These are phyloP conservation scores for Cylindricascospora bacillispora DNA, from an alignment of 1,139 yeast genomes.

Conservation along the genomic window DNA sequence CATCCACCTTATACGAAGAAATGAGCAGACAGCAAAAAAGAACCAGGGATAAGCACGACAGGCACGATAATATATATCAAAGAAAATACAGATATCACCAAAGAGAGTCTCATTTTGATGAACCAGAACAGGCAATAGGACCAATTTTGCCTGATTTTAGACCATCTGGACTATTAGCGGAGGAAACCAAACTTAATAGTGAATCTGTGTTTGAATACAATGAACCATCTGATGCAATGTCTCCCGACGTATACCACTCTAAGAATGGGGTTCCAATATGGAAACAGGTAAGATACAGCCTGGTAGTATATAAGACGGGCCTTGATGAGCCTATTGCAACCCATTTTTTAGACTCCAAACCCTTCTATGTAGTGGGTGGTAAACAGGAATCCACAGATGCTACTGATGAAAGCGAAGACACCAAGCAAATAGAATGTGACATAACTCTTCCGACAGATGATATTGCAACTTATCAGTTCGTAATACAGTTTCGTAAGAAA, in stretches of 20 bases:
- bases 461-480: slow-evolving; percentile 46
- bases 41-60: too few species aligned
- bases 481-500: slow-evolving; percentile 34
- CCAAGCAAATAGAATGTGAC: slow-evolving; percentile 35
- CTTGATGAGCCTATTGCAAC: slow-evolving; percentile 14
- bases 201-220: slow-evolving; percentile 33
- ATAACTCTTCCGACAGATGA: slow-evolving; percentile 32
- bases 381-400: slow-evolving; percentile 3
- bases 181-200: slow-evolving; percentile 31
- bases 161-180: slow-evolving; percentile 36
- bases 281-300: too few species aligned
- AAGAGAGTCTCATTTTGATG: too few species aligned
- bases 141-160: slow-evolving; percentile 26
- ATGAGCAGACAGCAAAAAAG: too few species aligned
- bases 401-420: slow-evolving; percentile 22
- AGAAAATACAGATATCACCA: too few species aligned
- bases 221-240: slow-evolving; percentile 32
- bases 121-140: too few species aligned
- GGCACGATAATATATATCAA: too few species aligned
- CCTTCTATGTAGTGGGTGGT: slow-evolving; percentile 32
- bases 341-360: slow-evolving; percentile 23
- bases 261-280: slow-evolving; percentile 18
- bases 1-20: too few species aligned
- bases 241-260: slow-evolving; percentile 22
- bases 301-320: slow-evolving; percentile 13